These are phyloP conservation scores for Chlorokybus atmophyticus DNA, from an alignment of 139 green algal genomes.

Conservation along the genomic window DNA sequence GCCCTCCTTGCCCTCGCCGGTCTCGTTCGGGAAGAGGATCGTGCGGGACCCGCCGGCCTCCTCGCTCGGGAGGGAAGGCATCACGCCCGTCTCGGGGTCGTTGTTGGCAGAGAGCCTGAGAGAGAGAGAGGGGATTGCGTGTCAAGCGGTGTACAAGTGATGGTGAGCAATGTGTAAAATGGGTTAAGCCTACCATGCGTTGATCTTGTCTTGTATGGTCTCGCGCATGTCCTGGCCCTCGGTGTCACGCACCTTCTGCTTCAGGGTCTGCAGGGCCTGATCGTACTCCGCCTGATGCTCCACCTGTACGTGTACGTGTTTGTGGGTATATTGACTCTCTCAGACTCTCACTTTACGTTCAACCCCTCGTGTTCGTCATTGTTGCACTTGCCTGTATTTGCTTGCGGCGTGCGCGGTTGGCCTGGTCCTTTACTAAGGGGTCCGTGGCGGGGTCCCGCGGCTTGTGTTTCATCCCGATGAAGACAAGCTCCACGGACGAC, in stretches of 20 bases:
- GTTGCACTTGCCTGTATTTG: conserved; percentile 46
- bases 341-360: too few species aligned
- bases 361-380: too few species aligned
- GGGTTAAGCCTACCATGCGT: conserved; percentile 80
- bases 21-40: conserved; percentile 57
- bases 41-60: conserved; percentile 55
- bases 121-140: too few species aligned
- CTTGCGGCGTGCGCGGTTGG: conserved; percentile 51
- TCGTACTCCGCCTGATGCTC: conserved; percentile 53
- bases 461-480: conserved; percentile 49
- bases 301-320: background rate
- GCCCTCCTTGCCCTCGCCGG: conserved; percentile 27
- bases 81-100: conserved; percentile 55
- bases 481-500: conserved; percentile 54
- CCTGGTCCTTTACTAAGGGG: conserved; percentile 35
- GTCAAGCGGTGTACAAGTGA: too few species aligned
- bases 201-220: conserved; percentile 76
- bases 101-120: conserved; percentile 60
- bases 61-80: conserved; percentile 59
- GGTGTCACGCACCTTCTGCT: conserved; percentile 52
- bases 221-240: conserved; percentile 79
- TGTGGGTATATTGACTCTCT: too few species aligned
- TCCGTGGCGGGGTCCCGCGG: conserved; percentile 37
- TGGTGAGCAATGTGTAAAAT: too few species aligned
- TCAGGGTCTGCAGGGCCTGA: conserved; percentile 48